Percentiles rank a stretch among this genome's conserved stretches.
Conservation (phyloP, 2,329 filamentous ascomycete species). For the Talaromyces sp. region DNA sequence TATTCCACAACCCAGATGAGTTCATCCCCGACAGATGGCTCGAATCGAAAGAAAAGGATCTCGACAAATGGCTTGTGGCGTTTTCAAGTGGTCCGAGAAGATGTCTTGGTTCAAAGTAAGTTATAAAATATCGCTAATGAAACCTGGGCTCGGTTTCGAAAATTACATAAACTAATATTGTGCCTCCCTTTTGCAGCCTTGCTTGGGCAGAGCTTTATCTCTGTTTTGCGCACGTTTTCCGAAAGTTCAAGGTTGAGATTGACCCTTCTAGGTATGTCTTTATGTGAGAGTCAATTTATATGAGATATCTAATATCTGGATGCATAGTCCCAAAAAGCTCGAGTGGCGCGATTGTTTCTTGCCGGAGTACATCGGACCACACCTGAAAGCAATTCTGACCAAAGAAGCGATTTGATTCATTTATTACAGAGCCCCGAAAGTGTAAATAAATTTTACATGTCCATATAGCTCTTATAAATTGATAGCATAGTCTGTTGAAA, state of each 20-base stretch:
- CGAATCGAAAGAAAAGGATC: constrained; percentile 18
- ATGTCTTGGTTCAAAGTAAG: constrained; percentile 30
- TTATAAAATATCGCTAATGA: background rate
- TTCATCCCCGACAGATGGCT: constrained; percentile 41
- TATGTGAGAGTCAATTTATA: background rate
- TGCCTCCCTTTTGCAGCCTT: background rate
- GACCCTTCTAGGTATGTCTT: constrained; percentile 3
- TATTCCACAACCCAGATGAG: constrained; percentile 29
- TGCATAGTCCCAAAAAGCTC: background rate
- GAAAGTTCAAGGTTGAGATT: constrained; percentile 4
- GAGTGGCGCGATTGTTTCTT: constrained; percentile 9
- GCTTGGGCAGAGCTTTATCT: constrained; percentile 10
- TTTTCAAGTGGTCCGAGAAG: constrained; percentile 40
- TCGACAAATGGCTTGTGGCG: constrained; percentile 33
- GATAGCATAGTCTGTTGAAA: background rate
- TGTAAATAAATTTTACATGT: too few relatives aligned
- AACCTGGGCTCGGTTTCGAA: background rate
- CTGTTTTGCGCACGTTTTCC: constrained; percentile 6
- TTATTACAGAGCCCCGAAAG: background rate
- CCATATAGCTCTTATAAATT: background rate
- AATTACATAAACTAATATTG: background rate
- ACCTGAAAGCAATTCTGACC: constrained; percentile 9
- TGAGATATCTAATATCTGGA: background rate
- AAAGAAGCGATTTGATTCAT: background rate
- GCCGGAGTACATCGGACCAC: constrained; percentile 6